Evolutionary conservation across 768 basidiomycete species (phyloP).

Genomic region (Amanita muscaria): DNA sequence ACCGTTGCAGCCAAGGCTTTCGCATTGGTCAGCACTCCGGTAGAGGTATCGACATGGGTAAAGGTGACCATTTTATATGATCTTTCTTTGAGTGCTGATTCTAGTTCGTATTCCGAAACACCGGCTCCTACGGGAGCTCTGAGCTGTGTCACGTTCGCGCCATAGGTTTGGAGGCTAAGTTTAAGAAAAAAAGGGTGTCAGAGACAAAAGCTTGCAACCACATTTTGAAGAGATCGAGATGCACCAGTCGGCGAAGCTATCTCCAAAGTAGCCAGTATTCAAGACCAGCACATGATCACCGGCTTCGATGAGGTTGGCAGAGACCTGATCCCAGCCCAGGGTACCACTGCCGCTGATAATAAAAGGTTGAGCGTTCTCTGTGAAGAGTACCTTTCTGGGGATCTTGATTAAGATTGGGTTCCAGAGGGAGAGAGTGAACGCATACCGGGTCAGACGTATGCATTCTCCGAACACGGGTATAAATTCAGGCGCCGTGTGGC

Average conservation of each 20-base stretch:
- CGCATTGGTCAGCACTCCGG: constrained; percentile 80
- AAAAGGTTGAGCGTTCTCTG: constrained; percentile 80
- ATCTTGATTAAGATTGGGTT: constrained; percentile 3
- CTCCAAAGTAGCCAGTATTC: constrained; percentile 91
- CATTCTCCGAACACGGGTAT: constrained; percentile 82
- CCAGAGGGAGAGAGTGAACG: constrained; percentile 3
- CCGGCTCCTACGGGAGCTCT: constrained; percentile 77
- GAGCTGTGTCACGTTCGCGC: constrained; percentile 79
- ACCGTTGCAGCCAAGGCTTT: constrained; percentile 69
- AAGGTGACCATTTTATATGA: constrained; percentile 87
- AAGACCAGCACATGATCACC: constrained; percentile 77
- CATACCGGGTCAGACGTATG: constrained; percentile 73
- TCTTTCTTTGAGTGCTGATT: constrained; percentile 62
- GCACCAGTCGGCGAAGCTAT: constrained; percentile 82
- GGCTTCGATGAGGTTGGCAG: constrained; percentile 81
- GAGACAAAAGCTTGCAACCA: neutral
- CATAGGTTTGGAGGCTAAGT: constrained; percentile 73
- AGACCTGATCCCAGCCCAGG: constrained; percentile 95
- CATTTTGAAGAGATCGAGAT: constrained; percentile 15
- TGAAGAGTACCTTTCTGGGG: constrained; percentile 64
- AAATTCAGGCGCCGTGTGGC: constrained; percentile 86
- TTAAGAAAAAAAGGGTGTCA: neutral
- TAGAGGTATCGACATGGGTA: constrained; percentile 94
- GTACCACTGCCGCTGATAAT: constrained; percentile 93
- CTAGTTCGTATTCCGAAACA: constrained; percentile 51